A percentile compares a stretch with the other conserved stretches of the same genome.
These are phyloP conservation scores for Talaromyces stipitatus DNA, from an alignment of 495 filamentous ascomycete genomes.

Conservation along the genomic window DNA sequence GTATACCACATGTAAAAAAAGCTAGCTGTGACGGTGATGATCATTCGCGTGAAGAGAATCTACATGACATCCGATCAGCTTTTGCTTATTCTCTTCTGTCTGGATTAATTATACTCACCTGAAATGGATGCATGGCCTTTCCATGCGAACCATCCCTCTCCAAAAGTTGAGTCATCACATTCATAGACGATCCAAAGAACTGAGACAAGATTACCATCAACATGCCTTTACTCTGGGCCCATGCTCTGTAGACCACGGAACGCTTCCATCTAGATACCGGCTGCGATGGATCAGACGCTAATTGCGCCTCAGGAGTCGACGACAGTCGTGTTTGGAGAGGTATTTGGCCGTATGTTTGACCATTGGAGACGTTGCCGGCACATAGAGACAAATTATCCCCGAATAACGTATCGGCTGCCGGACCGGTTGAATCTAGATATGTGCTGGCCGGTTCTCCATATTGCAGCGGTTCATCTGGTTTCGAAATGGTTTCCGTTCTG, in stretches of 20 bases:
- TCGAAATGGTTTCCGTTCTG: neutral
- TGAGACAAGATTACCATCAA: constrained; percentile 68
- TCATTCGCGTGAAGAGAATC: constrained; percentile 81
- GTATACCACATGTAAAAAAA: constrained; percentile 69
- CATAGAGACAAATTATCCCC: constrained; percentile 6
- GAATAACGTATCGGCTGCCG: constrained; percentile 1
- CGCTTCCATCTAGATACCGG: constrained; percentile 11
- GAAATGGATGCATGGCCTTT: constrained; percentile 73
- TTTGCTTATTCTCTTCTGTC: no score
- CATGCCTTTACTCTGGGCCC: constrained; percentile 62
- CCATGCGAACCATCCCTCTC: constrained; percentile 60
- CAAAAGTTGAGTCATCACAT: constrained; percentile 69
- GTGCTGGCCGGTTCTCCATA: neutral
- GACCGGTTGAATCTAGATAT: neutral
- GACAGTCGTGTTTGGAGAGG: neutral
- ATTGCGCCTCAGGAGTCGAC: neutral
- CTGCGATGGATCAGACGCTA: constrained; percentile 10
- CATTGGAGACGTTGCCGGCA: neutral
- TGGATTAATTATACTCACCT: constrained; percentile 32
- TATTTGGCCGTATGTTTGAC: neutral
- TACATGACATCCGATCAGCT: constrained; percentile 12
- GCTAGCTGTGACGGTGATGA: constrained; percentile 60
- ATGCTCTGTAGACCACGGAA: constrained; percentile 17
- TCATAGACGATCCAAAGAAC: constrained; percentile 85
- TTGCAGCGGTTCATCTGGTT: neutral